phyloP scores from a whole-genome alignment of 2,329 filamentous ascomycete genomes.

The Aspergillus pseudonomiae region DNA sequence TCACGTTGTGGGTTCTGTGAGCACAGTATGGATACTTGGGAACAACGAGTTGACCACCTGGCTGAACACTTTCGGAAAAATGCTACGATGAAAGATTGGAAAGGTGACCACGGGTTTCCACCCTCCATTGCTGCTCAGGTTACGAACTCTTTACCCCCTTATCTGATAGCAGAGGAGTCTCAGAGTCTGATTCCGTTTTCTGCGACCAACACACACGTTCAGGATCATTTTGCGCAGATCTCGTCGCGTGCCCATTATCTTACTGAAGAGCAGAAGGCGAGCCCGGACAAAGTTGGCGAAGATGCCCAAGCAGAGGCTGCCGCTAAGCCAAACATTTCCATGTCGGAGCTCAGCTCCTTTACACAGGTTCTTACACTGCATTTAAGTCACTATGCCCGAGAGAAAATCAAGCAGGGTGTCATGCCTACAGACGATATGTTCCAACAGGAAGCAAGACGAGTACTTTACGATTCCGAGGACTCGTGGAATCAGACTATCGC shows the following conservation, averaged over 20 bases:
- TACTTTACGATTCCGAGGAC: slow-evolving; percentile 54
- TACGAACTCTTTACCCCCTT: slow-evolving; percentile 22
- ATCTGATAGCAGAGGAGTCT: slow-evolving; percentile 26
- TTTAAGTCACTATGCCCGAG: slow-evolving; percentile 21
- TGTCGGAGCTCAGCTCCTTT: slow-evolving; percentile 14
- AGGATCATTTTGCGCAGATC: slow-evolving; percentile 26
- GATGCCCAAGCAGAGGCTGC: not conserved
- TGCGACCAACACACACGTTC: slow-evolving; percentile 16
- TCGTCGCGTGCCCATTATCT: slow-evolving; percentile 14
- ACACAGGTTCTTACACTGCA: slow-evolving; percentile 22
- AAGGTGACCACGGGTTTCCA: slow-evolving; percentile 53
- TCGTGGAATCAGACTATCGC: slow-evolving; percentile 48
- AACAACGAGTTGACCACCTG: slow-evolving; percentile 55
- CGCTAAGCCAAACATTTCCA: not conserved
- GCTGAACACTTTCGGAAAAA: slow-evolving; percentile 57
- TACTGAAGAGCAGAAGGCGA: not conserved
- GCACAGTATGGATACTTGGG: slow-evolving; percentile 51
- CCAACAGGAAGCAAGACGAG: slow-evolving; percentile 50
- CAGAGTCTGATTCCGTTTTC: slow-evolving; percentile 23
- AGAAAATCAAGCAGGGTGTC: slow-evolving; percentile 23
- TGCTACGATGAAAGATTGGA: slow-evolving; percentile 55
- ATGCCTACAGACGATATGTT: slow-evolving; percentile 54
- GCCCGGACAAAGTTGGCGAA: not conserved
- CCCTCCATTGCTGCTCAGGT: slow-evolving; percentile 20
- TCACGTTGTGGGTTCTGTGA: slow-evolving; percentile 57